These are phyloP conservation scores for Geoglossum cookeanum DNA, from an alignment of 2,329 filamentous ascomycete species.

Conservation along the genomic window DNA sequence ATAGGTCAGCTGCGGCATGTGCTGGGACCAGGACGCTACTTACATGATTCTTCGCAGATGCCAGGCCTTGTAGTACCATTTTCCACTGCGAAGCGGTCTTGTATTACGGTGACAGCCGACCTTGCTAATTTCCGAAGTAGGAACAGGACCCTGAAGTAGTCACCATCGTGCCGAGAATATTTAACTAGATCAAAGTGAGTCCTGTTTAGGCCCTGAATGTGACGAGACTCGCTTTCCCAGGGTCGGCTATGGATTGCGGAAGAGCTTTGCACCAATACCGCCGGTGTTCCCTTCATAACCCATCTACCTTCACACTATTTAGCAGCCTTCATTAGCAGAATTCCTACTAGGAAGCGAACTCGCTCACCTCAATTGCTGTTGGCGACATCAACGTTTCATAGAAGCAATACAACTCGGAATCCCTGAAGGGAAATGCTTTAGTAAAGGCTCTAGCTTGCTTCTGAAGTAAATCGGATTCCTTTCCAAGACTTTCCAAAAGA, in stretches of 20 bases:
- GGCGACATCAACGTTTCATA: constrained; percentile 7
- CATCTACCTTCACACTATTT: constrained; percentile 5
- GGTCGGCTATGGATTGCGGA: constrained; percentile 13
- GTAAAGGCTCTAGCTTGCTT: constrained; percentile 2
- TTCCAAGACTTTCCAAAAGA: constrained; percentile 3
- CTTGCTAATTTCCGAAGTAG: background rate
- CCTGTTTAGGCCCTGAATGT: constrained; percentile 10
- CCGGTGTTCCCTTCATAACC: constrained; percentile 11
- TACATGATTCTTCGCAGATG: too few species aligned
- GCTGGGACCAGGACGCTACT: background rate
- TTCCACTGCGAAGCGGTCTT: background rate
- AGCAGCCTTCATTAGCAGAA: background rate
- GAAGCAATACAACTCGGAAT: constrained; percentile 6
- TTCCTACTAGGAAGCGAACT: background rate
- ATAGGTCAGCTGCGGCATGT: background rate
- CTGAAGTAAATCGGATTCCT: constrained; percentile 5
- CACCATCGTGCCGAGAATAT: constrained; percentile 10
- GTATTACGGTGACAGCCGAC: background rate
- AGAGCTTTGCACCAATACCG: constrained; percentile 11
- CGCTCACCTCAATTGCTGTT: constrained; percentile 6
- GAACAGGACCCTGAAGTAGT: constrained; percentile 3
- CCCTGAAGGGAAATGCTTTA: constrained; percentile 3
- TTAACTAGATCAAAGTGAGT: constrained; percentile 14
- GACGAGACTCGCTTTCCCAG: constrained; percentile 11
- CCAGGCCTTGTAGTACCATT: too few species aligned